Conservation (phyloP, 352 stramenopile species). For the Albugo candida region DNA sequence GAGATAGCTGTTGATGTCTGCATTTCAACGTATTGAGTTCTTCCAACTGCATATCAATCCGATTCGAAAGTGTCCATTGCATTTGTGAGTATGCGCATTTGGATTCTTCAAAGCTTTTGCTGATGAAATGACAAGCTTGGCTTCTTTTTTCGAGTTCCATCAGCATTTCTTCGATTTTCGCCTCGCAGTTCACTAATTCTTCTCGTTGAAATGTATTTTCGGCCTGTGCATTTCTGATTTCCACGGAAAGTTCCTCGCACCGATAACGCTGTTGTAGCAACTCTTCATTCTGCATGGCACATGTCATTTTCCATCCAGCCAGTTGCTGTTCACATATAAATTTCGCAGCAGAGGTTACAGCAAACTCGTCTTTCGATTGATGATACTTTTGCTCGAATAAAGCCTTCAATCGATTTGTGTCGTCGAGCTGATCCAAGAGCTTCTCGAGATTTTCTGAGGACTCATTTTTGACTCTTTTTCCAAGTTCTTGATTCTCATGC, state of each 20-base stretch:
- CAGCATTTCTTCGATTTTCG: constrained; percentile 1
- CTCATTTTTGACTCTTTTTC: constrained; percentile 26
- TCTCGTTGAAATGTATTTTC: neutral
- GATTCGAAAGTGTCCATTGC: too few relatives aligned
- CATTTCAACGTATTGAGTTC: too few relatives aligned
- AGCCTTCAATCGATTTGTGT: constrained; percentile 36
- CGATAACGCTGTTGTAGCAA: constrained; percentile 2
- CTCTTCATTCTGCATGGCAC: constrained; percentile 6
- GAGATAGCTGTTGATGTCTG: too few relatives aligned
- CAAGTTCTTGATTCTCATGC: constrained; percentile 31
- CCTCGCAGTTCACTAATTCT: constrained; percentile 9
- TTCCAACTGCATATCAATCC: too few relatives aligned
- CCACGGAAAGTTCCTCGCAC: neutral
- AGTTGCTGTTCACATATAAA: neutral
- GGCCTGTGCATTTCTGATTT: constrained; percentile 2
- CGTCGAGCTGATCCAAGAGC: constrained; percentile 33
- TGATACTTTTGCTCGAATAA: constrained; percentile 59
- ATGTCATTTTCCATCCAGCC: neutral
- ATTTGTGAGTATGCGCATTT: too few relatives aligned
- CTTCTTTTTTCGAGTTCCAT: too few relatives aligned
- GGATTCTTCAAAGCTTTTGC: too few relatives aligned
- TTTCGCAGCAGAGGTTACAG: constrained; percentile 7
- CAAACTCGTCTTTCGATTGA: constrained; percentile 15
- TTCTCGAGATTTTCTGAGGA: constrained; percentile 30
- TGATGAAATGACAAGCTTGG: too few relatives aligned